Evolutionary conservation across 805 yeast genomes (phyloP).

Genomic region (Lipomyces spencermartinsiae): DNA sequence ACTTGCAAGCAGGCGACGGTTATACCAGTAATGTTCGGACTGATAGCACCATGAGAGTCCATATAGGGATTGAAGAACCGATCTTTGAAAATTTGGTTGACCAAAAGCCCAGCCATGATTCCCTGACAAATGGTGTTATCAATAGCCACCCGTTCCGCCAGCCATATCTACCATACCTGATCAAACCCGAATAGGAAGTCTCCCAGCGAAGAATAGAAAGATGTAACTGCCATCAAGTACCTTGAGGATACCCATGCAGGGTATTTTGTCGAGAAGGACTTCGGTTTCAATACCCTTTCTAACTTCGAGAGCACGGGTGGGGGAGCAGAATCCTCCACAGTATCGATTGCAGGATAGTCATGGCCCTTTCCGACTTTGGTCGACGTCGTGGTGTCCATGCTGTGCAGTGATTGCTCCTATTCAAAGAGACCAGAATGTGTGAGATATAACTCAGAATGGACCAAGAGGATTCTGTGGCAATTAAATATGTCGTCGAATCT

Average conservation of each 20-base stretch:
- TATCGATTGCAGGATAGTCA: background rate
- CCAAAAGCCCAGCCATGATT: slow-evolving; percentile 70
- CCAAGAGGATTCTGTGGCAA: background rate
- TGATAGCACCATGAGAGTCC: slow-evolving; percentile 56
- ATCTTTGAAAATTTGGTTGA: slow-evolving; percentile 46
- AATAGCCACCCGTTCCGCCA: no score
- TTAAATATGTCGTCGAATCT: no score
- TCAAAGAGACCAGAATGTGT: background rate
- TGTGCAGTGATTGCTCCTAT: background rate
- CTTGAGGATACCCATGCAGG: background rate
- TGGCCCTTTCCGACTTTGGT: background rate
- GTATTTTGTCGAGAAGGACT: background rate
- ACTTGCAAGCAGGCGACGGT: slow-evolving; percentile 1
- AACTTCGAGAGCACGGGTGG: background rate
- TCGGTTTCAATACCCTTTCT: background rate
- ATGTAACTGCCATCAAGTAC: slow-evolving; percentile 37
- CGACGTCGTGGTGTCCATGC: background rate
- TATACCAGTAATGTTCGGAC: background rate
- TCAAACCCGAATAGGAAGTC: slow-evolving; percentile 72
- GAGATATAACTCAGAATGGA: background rate
- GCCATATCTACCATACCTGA: no score
- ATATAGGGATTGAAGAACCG: slow-evolving; percentile 71
- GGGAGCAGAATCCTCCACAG: slow-evolving; percentile 4
- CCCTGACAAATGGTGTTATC: slow-evolving; percentile 68
- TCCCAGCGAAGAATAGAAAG: slow-evolving; percentile 52